These are phyloP conservation scores for Ensete ventricosum DNA, from an alignment of 176 grass and related monocot species.

Conservation along the genomic window DNA sequence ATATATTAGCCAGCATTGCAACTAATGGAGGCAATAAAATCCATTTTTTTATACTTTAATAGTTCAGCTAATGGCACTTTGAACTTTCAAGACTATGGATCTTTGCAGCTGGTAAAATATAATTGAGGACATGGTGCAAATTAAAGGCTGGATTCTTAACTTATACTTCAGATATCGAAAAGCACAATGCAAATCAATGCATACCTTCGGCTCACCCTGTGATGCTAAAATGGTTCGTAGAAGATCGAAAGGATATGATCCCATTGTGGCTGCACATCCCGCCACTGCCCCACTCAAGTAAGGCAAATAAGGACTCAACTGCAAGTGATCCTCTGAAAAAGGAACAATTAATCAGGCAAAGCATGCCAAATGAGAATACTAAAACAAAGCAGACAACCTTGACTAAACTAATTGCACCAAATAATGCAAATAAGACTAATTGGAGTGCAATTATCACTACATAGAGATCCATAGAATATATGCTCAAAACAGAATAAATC, in stretches of 20 bases:
- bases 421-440: neutral
- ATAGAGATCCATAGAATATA: too few relatives aligned
- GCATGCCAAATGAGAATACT: neutral
- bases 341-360: conserved; percentile 12
- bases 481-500: too few relatives aligned
- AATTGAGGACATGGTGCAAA: neutral
- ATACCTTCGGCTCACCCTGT: conserved; percentile 98
- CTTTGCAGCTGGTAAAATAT: neutral
- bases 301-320: conserved; percentile 78
- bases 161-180: too few relatives aligned
- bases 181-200: conserved; percentile 9
- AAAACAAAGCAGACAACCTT: neutral
- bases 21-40: too few relatives aligned
- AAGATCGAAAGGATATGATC: conserved; percentile 98
- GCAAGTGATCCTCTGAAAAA: conserved; percentile 76
- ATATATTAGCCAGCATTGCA: too few relatives aligned
- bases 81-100: too few relatives aligned
- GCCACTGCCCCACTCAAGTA: conserved; percentile 93
- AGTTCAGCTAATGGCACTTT: too few relatives aligned
- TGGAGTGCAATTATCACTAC: too few relatives aligned
- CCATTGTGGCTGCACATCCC: conserved; percentile 79
- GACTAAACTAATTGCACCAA: neutral
- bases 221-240: conserved; percentile 96
- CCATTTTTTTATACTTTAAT: too few relatives aligned
- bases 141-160: neutral